Evolutionary conservation across 2,329 filamentous ascomycete genomes (phyloP), one percentile per base, ranked within the genome.

Genomic region (Hymenoscyphus linearis): DNA sequence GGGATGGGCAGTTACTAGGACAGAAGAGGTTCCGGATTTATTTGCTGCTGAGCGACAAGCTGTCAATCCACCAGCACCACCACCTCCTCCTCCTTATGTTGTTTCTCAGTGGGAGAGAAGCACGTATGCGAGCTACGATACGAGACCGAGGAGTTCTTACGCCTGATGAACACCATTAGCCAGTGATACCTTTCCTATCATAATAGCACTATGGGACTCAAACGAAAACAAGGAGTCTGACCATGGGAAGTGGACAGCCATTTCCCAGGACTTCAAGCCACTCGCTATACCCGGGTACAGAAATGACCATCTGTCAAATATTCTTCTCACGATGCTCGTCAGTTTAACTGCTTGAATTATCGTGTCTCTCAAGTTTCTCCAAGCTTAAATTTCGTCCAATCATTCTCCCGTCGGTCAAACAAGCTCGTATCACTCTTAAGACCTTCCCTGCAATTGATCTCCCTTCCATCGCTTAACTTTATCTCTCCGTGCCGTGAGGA

Each of bases 1-100:
- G 13, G 70, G 70, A 22, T 72, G 70, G 70, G 70, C 70, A 37
- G 64, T 71, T 2, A 68, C 68, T 18, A 67, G 68, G 22, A 64
- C 68, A 10, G 62, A 68, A 18, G 65, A 66, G 52, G 54, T 52
- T 18, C 31, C 55, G 14, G 44, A 58, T 54, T 31, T 50, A 27
- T 47, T n/a, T 44, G 52, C 22, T 18, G 9, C 47, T 18, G 18
- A 57, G 54, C n/a, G 40, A 27, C n/a, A 35, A 59, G 35, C 52
- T 57, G 16, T 59, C 52, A 9, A 2, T 34, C 22, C 27, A 25
- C 12, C 16, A 37, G 13, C 13, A 3, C 14, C 40, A 4, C 22
- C 36, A 22, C 57, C 58, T 10, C 69, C 69, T 7, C 69, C 68
- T 5, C 67, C 69, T 1, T 71, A 71, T 59, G 66, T 68, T 55